phyloP scores from a whole-genome alignment of 2,329 filamentous ascomycete species.

The Arthroderma uncinatum region DNA sequence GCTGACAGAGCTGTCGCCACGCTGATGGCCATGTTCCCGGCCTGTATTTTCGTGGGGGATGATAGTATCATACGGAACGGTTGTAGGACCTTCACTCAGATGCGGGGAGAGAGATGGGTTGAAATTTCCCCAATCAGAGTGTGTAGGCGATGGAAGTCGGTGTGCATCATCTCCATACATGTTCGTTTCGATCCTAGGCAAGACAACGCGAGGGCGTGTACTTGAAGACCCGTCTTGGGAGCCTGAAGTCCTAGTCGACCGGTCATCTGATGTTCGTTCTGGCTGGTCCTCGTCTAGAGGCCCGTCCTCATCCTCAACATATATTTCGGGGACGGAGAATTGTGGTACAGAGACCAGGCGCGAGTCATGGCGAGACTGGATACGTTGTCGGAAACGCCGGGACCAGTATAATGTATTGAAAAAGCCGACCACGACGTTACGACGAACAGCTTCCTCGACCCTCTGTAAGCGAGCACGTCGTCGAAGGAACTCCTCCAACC shows the following conservation, averaged over 20 bases:
- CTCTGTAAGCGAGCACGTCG: slow-evolving; percentile 81
- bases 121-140: slow-evolving; percentile 44
- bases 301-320: slow-evolving; percentile 63
- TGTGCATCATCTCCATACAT: slow-evolving; percentile 29
- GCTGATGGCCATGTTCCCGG: slow-evolving; percentile 11
- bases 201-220: slow-evolving; percentile 42
- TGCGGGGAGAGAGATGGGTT: slow-evolving; percentile 36
- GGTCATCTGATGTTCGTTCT: not conserved
- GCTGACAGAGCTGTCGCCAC: slow-evolving; percentile 50
- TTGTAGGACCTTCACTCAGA: slow-evolving; percentile 11
- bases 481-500: slow-evolving; percentile 86
- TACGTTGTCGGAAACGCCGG: slow-evolving; percentile 64
- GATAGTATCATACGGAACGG: not conserved
- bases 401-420: slow-evolving; percentile 89
- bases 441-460: slow-evolving; percentile 85
- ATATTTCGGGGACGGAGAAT: slow-evolving; percentile 78
- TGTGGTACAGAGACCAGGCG: slow-evolving; percentile 70
- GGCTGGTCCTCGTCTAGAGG: slow-evolving; percentile 20
- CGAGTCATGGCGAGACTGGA: slow-evolving; percentile 60
- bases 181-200: slow-evolving; percentile 40
- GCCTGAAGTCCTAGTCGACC: not conserved
- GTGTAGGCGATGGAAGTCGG: slow-evolving; percentile 27
- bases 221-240: slow-evolving; percentile 4
- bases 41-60: slow-evolving; percentile 7
- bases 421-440: slow-evolving; percentile 84